Evolutionary conservation across 371 early-diverging fungal species (phyloP), one percentile per base, ranked within the genome.

Genomic region (Mucor circinelloides): DNA sequence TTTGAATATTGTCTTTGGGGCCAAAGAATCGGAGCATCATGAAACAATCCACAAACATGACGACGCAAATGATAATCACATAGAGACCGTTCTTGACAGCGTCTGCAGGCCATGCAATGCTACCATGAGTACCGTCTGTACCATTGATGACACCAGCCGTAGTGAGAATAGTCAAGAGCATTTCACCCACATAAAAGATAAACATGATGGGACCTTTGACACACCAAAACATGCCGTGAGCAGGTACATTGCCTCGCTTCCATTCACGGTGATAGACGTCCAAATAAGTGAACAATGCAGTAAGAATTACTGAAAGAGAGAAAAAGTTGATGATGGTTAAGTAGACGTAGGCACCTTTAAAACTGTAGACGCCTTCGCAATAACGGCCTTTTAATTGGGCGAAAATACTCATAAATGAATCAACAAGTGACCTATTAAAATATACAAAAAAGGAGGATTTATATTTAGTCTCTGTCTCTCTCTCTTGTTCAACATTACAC

Each of bases 191-290:
- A 61, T 81, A 84, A 54, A 84, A 84, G 15, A 75, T 81, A 25
- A 73, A 64, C 82, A 81, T 80, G 36, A 84, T 81, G 1, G 84
- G 84, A 9, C 84, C 81, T 48, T 83, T 83, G 70, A 83, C 81
- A 59, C 80, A 83, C 84, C 84, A 83, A 63, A 83, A 83, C 76
- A 81, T 79, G 44, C 81, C 84, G 40, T 84, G 84, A 1, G 84
- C 80, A 2, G 55, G 63, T 21, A 81, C 78, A 17, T 68, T 32
- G 6, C 78, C 81, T 32, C 73, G 62, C 13, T 73, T 46, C 77
- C 75, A 84, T 67, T 84, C 77, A 7, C 68, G 54, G 13, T 75
- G 63, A 58, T 72, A 84, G 1, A 84, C 75, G 13, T 81, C 80
- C 46, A 84, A 52, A 48, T 84, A 84, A 1, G 72, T 74, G 21